Evolutionary conservation across 805 yeast species (phyloP).

Genomic region (Ogataea naganishii): DNA sequence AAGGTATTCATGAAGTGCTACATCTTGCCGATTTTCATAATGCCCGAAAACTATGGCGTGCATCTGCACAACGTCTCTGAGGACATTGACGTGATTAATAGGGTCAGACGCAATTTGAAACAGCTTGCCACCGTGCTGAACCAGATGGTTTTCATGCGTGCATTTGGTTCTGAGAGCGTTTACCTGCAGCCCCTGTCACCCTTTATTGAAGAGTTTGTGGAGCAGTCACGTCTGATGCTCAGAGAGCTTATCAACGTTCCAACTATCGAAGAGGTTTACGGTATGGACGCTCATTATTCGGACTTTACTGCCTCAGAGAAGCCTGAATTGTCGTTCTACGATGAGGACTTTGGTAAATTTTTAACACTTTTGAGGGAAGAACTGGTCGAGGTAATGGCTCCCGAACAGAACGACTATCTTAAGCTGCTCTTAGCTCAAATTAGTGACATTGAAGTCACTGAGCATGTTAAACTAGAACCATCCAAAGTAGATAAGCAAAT

Average conservation of each 20-base stretch:
- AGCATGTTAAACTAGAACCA: too few species aligned
- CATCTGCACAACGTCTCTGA: conserved; percentile 16
- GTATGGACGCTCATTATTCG: conserved; percentile 49
- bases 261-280: conserved; percentile 51
- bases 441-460: too few species aligned
- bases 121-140: conserved; percentile 50
- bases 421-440: conserved; percentile 16
- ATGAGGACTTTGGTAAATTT: conserved; percentile 35
- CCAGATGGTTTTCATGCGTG: conserved; percentile 60
- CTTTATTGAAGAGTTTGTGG: conserved; percentile 45
- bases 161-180: conserved; percentile 53
- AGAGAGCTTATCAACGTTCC: conserved; percentile 41
- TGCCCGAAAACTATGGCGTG: conserved; percentile 53
- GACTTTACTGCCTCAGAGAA: conserved; percentile 47
- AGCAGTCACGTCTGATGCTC: conserved; percentile 36
- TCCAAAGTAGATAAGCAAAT: too few species aligned
- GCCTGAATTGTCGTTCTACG: conserved; percentile 35
- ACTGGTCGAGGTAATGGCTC: conserved; percentile 34
- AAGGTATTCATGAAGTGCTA: conserved; percentile 50
- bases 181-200: conserved; percentile 77
- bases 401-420: conserved; percentile 38
- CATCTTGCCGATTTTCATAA: conserved; percentile 34
- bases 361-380: conserved; percentile 33
- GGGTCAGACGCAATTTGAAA: conserved; percentile 39
- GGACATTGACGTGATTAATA: conserved; percentile 8